Evolutionary conservation across 1,284 basidiomycete species (phyloP), one percentile per base, ranked within the genome.

Genomic region (Vanrija humicola): DNA sequence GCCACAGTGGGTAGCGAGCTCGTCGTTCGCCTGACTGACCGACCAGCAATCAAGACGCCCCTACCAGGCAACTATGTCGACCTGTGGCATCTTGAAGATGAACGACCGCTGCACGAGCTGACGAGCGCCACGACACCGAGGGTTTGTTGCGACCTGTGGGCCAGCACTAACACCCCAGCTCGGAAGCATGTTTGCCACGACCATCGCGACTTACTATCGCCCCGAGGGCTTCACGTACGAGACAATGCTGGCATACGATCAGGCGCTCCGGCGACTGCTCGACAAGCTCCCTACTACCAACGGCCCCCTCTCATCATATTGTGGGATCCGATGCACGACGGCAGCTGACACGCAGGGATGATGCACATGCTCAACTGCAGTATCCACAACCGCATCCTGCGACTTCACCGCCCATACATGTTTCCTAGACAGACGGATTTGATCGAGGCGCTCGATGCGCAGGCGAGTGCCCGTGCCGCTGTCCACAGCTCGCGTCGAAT

Each of bases 331-430:
- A 25, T 9, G 8, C 21, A 19, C 2, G 5, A 16, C 16, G 49
- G 1, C 29, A 7, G 8, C 16, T 29, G 16, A 48, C 42, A 9
- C 16, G 6, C 48, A 56, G 59, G 62, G 62, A 58, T 61, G 62
- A 53, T 64, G 38, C 26, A 54, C 18, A 54, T 47, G 29, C n/a
- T 64, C 8, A 38, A 34, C 19, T 45, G 52, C 29, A 59, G 55
- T 53, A 43, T 66, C 6, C 49, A 59, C 54, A 63, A 66, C 45
- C 59, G 64, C 5, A 29, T 66, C 4, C 43, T 64, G 8, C 59
- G 60, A 9, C 46, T 61, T 6, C 64, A 66, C 42, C 58, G 64
- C 16, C 62, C 64, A 2, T 57, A 49, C 52, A 58, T 66, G 52
- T 40, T 55, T 25, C 38, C 15, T 8, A 54, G 60, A 6, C 55